Evolutionary conservation across 805 yeast species (phyloP).

Genomic region (Kazachstania africana): DNA sequence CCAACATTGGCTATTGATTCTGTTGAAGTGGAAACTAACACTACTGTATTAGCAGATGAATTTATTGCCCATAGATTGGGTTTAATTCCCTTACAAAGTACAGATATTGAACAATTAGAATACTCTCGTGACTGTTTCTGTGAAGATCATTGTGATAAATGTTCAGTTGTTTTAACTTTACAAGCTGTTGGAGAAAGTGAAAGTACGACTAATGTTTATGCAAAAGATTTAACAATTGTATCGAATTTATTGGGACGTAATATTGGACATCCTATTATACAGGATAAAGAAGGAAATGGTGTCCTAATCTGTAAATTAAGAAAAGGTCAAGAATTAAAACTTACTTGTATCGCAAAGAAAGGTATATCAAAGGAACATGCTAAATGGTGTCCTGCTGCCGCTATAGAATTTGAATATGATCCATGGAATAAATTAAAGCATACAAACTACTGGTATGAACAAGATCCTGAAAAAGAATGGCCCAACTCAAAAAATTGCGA

Average conservation of each 20-base stretch:
- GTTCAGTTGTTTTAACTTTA: slow-evolving; percentile 78
- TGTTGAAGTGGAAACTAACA: slow-evolving; percentile 86
- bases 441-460: slow-evolving; percentile 95
- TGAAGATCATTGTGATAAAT: slow-evolving; percentile 92
- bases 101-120: slow-evolving; percentile 70
- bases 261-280: slow-evolving; percentile 77
- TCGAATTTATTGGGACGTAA: slow-evolving; percentile 29
- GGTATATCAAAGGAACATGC: slow-evolving; percentile 98
- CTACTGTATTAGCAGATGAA: slow-evolving; percentile 94
- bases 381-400: slow-evolving; percentile 95
- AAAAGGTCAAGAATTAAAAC: slow-evolving; percentile 79
- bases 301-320: slow-evolving; percentile 84
- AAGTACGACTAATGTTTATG: slow-evolving; percentile 78
- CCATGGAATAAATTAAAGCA: slow-evolving; percentile 98
- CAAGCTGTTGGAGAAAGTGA: slow-evolving; percentile 87
- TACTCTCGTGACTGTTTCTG: slow-evolving; percentile 95
- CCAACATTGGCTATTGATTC: slow-evolving; percentile 95
- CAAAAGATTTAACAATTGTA: slow-evolving; percentile 57
- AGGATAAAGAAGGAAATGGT: slow-evolving; percentile 69
- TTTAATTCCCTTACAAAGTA: slow-evolving; percentile 74
- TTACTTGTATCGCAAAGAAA: slow-evolving; percentile 92
- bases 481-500: slow-evolving; percentile 80
- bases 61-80: slow-evolving; percentile 92
- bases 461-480: slow-evolving; percentile 83
- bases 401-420: slow-evolving; percentile 92